Evolutionary conservation across 2,329 filamentous ascomycete genomes (phyloP), one percentile per base, ranked within the genome.

Genomic region (Byssoonygena ceratinophila): DNA sequence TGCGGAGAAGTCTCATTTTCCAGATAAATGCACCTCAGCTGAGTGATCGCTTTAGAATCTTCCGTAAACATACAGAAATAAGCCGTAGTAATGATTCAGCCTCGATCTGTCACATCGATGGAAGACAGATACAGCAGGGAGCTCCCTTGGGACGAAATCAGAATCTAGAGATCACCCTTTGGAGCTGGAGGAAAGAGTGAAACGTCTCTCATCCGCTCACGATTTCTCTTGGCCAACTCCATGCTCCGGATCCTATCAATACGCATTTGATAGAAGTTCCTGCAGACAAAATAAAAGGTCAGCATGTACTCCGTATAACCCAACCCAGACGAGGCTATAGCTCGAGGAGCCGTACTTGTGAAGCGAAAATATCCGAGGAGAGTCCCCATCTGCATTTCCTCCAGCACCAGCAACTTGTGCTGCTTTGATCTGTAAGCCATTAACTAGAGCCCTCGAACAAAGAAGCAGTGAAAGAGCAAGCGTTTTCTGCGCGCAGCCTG

Each of bases 141-240:
- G 37, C 37, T 40, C 11, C 20, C 22, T 23, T 9, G 16, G 3
- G 12, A 40, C n/a, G 36, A 4, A 16, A 9, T n/a, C n/a, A 43
- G 14, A 41, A 40, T 23, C 12, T 43, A 50, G 5, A 50, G 16
- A 18, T 68, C 68, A 37, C 78, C 78, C 48, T 80, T 85, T 1
- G 91, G 91, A 0, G 92, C 88, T 39, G 86, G 85, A 1, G 92
- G 92, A 63, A 97, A 97, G 54, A 85, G 80, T 23, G 77, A 79
- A 1, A 88, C 86, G 63, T 89, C 84, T 57, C 80, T 83, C 55
- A 94, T 68, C 41, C 88, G 80, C 66, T 96, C 87, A 40, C 83
- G 81, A 63, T 91, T 92, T 49, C 85, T 77, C 68, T 83, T 94
- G 9, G 88, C 85, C 51, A 83, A 75, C 63, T 92, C 87, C n/a